Conservation (phyloP, 2,329 filamentous ascomycete species). For the Massarina eburnea region DNA sequence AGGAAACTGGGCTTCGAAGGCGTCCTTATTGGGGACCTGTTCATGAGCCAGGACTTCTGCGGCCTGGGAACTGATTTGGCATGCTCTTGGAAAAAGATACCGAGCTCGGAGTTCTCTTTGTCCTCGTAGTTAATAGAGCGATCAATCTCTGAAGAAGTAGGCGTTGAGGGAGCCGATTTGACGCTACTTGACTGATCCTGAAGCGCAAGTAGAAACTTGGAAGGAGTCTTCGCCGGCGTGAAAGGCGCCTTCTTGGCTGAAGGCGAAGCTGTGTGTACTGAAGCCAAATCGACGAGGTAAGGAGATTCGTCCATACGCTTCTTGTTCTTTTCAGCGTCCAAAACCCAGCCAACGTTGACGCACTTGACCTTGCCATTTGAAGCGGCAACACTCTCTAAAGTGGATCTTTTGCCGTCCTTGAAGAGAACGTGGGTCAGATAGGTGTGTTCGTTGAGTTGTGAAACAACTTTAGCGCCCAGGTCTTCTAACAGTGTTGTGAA, state of each 20-base stretch:
- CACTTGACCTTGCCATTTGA: constrained; percentile 76
- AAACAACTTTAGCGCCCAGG: constrained; percentile 80
- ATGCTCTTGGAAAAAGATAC: constrained; percentile 45
- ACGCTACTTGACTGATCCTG: constrained; percentile 8
- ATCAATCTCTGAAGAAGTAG: constrained; percentile 31
- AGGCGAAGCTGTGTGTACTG: constrained; percentile 19
- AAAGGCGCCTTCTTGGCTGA: constrained; percentile 24
- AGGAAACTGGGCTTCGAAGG: constrained; percentile 52
- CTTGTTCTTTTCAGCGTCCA: constrained; percentile 57
- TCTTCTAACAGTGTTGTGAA: constrained; percentile 77
- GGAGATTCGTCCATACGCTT: constrained; percentile 35
- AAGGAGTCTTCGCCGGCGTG: constrained; percentile 36
- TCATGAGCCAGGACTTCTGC: constrained; percentile 26
- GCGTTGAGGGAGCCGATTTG: constrained; percentile 6
- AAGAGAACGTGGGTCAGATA: constrained; percentile 88
- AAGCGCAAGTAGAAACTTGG: constrained; percentile 22
- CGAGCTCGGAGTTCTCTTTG: constrained; percentile 41
- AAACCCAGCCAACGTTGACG: constrained; percentile 84
- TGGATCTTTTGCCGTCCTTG: constrained; percentile 81
- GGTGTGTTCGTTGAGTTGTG: constrained; percentile 63
- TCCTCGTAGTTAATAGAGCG: constrained; percentile 27
- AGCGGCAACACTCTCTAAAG: constrained; percentile 76
- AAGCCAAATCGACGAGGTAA: constrained; percentile 35
- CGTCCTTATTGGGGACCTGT: constrained; percentile 52
- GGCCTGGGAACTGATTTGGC: constrained; percentile 40